Conservation (phyloP, 495 filamentous ascomycete genomes). For the Paragyromitra xinjiangensis region DNA sequence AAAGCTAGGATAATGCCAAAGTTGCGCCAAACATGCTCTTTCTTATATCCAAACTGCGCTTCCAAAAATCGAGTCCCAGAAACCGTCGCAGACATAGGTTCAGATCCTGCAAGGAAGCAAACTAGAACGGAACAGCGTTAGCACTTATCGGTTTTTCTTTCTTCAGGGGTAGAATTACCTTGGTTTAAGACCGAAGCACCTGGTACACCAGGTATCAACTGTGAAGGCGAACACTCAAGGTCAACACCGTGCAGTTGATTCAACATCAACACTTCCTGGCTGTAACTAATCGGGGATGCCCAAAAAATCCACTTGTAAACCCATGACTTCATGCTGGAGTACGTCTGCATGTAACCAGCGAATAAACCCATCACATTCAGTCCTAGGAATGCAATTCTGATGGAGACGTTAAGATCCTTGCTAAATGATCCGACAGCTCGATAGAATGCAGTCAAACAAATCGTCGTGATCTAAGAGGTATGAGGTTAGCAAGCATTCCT, state of each 20-base stretch:
- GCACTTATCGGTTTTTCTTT: not conserved
- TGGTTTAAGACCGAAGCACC: slow-evolving; percentile 54
- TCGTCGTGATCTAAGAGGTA: slow-evolving; percentile 44
- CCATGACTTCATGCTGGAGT: slow-evolving; percentile 59
- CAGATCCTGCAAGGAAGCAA: slow-evolving; percentile 69
- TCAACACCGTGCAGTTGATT: slow-evolving; percentile 61
- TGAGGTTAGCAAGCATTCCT: slow-evolving; percentile 24
- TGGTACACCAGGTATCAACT: slow-evolving; percentile 52
- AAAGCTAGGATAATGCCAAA: slow-evolving; percentile 79
- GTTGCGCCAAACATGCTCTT: slow-evolving; percentile 78
- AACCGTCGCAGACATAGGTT: slow-evolving; percentile 62
- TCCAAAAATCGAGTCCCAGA: slow-evolving; percentile 69
- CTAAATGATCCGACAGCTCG: slow-evolving; percentile 64
- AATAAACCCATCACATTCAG: slow-evolving; percentile 59
- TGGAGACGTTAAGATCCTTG: slow-evolving; percentile 64
- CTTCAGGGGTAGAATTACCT: slow-evolving; percentile 31
- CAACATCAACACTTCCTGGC: slow-evolving; percentile 60
- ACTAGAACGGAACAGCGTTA: slow-evolving; percentile 37
- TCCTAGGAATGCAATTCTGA: slow-evolving; percentile 66
- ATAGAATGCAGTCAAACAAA: slow-evolving; percentile 66
- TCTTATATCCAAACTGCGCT: slow-evolving; percentile 67
- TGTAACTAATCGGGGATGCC: slow-evolving; percentile 60
- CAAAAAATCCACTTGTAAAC: slow-evolving; percentile 60
- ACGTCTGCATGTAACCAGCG: slow-evolving; percentile 61
- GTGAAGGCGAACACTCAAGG: slow-evolving; percentile 50